A percentile compares a stretch with the other conserved stretches of the same genome.
Evolutionary conservation across 2,329 filamentous ascomycete genomes (phyloP).

Genomic region (Sclerotinia subarctica): DNA sequence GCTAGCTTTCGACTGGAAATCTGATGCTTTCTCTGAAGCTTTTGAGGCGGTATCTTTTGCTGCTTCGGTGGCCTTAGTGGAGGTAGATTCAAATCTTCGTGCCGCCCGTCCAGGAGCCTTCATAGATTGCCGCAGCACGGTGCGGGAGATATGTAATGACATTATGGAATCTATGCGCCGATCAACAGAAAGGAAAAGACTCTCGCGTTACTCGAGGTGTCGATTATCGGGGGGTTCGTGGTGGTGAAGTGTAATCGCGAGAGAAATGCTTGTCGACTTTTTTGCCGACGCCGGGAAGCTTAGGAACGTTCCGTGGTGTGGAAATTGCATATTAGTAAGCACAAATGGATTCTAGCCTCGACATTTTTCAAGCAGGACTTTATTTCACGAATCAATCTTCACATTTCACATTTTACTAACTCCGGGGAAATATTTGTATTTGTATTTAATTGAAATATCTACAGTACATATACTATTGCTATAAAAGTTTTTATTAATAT

Average conservation of each 20-base stretch:
- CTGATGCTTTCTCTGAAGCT: conserved; percentile 44
- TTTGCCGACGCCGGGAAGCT: conserved; percentile 29
- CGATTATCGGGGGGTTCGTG: conserved; percentile 33
- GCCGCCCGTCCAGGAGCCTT: conserved; percentile 32
- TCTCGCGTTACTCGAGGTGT: conserved; percentile 24
- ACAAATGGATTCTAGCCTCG: neutral
- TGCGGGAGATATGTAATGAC: conserved; percentile 36
- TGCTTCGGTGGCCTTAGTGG: conserved; percentile 47
- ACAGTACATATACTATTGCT: conserved; percentile 23
- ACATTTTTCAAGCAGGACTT: neutral
- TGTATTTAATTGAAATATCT: conserved; percentile 15
- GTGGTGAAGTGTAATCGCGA: conserved; percentile 28
- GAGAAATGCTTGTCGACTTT: conserved; percentile 29
- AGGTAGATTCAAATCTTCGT: conserved; percentile 58
- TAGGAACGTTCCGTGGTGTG: conserved; percentile 21
- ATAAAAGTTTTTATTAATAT: conserved; percentile 3
- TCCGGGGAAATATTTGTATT: neutral
- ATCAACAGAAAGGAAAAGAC: conserved; percentile 26
- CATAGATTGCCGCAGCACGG: conserved; percentile 36
- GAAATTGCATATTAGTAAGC: conserved; percentile 20
- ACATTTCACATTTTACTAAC: neutral
- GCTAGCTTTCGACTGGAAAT: conserved; percentile 63
- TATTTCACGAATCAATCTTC: neutral
- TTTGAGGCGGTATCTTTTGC: conserved; percentile 45
- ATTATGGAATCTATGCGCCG: conserved; percentile 31